Evolutionary conservation across 257 asterid species (phyloP).

Genomic region (Orobanche coerulescens): DNA sequence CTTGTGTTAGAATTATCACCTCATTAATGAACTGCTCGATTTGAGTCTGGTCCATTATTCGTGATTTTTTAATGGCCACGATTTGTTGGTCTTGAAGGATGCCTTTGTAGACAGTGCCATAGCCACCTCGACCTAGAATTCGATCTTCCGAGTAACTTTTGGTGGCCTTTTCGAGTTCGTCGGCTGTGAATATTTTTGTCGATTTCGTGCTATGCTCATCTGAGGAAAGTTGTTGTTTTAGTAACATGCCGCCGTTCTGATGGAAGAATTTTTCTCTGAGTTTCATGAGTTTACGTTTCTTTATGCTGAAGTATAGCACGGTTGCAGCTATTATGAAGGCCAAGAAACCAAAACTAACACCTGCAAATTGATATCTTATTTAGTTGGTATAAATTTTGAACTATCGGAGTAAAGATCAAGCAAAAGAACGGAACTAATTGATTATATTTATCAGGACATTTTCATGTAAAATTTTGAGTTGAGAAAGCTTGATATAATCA

Average conservation of each 20-base stretch:
- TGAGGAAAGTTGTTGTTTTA: slow-evolving; percentile 29
- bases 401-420: no score
- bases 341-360: slow-evolving; percentile 26
- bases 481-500: neutral
- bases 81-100: slow-evolving; percentile 29
- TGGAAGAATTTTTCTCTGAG: slow-evolving; percentile 34
- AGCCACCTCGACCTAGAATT: slow-evolving; percentile 50
- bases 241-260: slow-evolving; percentile 34
- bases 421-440: no score
- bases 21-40: slow-evolving; percentile 67
- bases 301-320: slow-evolving; percentile 22
- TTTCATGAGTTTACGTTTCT: slow-evolving; percentile 24
- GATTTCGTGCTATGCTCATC: slow-evolving; percentile 24
- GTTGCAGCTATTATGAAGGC: slow-evolving; percentile 8
- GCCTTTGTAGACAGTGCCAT: slow-evolving; percentile 50
- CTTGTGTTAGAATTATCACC: slow-evolving; percentile 48
- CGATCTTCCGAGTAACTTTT: slow-evolving; percentile 40
- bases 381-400: no score
- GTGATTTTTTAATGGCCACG: slow-evolving; percentile 51
- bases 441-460: neutral
- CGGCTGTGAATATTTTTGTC: slow-evolving; percentile 29
- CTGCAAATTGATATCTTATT: slow-evolving; percentile 17
- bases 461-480: neutral
- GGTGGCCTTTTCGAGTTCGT: slow-evolving; percentile 38
- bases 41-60: slow-evolving; percentile 37